phyloP scores from a whole-genome alignment of 805 yeast species.

The Metschnikowia shivogae region DNA sequence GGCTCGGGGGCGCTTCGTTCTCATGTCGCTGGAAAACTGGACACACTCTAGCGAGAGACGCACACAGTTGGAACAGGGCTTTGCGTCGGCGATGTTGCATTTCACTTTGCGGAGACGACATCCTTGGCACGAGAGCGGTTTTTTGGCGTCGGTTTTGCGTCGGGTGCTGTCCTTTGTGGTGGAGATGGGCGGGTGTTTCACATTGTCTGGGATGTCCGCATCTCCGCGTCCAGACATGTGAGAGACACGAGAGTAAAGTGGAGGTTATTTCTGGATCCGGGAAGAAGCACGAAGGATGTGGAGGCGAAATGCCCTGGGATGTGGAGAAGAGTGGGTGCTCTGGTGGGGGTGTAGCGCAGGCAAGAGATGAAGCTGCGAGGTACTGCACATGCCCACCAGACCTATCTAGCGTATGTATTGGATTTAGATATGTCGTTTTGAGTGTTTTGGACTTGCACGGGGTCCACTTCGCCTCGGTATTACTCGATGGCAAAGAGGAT shows the following conservation, averaged over 20 bases:
- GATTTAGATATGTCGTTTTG: background rate
- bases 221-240: slow-evolving; percentile 4
- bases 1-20: slow-evolving; percentile 48
- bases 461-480: background rate
- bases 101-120: slow-evolving; percentile 43
- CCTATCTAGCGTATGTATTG: background rate
- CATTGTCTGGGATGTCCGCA: background rate
- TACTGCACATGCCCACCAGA: background rate
- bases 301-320: background rate
- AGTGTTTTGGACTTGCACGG: background rate
- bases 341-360: background rate
- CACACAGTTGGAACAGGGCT: slow-evolving; percentile 47
- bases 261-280: background rate
- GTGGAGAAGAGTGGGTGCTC: background rate
- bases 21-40: slow-evolving; percentile 44
- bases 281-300: background rate
- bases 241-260: background rate
- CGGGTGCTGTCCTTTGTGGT: background rate
- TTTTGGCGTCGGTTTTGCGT: background rate
- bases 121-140: slow-evolving; percentile 32
- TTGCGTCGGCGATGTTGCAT: slow-evolving; percentile 38
- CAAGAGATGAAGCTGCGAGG: background rate
- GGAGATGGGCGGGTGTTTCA: background rate
- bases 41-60: slow-evolving; percentile 44
- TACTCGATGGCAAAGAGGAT: slow-evolving; percentile 24